Evolutionary conservation across 306 rosid species (phyloP).

Genomic region (Argentina anserina): DNA sequence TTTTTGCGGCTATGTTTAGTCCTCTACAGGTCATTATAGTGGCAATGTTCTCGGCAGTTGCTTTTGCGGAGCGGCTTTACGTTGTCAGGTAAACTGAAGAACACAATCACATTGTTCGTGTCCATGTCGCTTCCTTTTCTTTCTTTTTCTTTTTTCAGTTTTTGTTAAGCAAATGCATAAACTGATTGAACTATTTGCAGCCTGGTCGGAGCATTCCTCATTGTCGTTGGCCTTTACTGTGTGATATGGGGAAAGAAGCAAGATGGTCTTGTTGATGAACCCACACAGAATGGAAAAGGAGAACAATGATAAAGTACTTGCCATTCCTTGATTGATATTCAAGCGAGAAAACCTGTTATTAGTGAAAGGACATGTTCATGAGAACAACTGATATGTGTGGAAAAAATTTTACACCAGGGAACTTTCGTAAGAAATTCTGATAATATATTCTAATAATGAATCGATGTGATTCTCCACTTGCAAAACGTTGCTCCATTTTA

Average conservation of each 20-base stretch:
- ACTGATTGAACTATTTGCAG: conserved; percentile 3
- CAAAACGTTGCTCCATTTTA: neutral
- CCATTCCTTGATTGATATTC: neutral
- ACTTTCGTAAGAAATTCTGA: neutral
- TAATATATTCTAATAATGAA: neutral
- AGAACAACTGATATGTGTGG: neutral
- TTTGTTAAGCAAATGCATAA: neutral
- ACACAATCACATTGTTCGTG: neutral
- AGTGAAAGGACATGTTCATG: neutral
- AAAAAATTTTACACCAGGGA: neutral
- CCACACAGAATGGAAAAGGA: neutral
- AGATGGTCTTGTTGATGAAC: neutral
- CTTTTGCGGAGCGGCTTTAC: conserved; percentile 29
- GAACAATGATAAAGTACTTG: neutral
- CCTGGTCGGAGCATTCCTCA: conserved; percentile 31
- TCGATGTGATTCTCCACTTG: neutral
- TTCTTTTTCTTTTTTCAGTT: neutral
- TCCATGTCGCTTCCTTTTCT: neutral
- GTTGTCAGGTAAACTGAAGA: conserved; percentile 23
- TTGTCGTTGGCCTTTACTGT: conserved; percentile 22
- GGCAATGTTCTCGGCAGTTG: conserved; percentile 27
- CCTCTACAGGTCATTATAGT: conserved; percentile 25
- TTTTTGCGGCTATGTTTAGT: conserved; percentile 38
- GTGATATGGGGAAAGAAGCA: conserved; percentile 36
- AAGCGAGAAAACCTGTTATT: neutral